Evolutionary conservation across 768 basidiomycete species (phyloP).

Genomic region (Suillus luteus): DNA sequence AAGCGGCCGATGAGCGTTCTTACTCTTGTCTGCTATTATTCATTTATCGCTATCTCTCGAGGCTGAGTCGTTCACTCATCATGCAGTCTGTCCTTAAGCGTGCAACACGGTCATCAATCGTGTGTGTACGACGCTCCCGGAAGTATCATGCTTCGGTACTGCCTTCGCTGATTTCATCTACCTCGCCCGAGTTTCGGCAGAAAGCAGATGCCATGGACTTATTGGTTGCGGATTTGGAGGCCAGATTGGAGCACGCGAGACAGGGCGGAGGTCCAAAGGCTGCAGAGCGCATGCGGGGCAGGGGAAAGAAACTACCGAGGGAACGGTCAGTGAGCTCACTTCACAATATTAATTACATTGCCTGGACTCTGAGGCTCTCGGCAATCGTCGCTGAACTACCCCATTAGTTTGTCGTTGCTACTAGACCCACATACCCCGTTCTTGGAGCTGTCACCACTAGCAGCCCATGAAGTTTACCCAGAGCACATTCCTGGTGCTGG

Average conservation of each 20-base stretch:
- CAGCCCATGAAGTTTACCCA: conserved; percentile 85
- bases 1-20: neutral
- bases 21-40: neutral
- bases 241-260: conserved; percentile 57
- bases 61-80: neutral
- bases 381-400: conserved; percentile 9
- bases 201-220: conserved; percentile 71
- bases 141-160: conserved; percentile 73
- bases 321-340: conserved; percentile 57
- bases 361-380: neutral
- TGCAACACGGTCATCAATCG: conserved; percentile 6
- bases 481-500: conserved; percentile 85
- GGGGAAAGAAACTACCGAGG: conserved; percentile 81
- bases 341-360: conserved; percentile 1
- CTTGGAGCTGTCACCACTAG: conserved; percentile 82
- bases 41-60: neutral
- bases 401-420: conserved; percentile 62
- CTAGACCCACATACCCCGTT: conserved; percentile 89
- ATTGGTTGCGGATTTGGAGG: conserved; percentile 64
- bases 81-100: conserved; percentile 24
- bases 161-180: conserved; percentile 67
- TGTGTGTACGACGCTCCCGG: conserved; percentile 24
- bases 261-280: conserved; percentile 78
- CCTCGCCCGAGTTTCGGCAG: conserved; percentile 69
- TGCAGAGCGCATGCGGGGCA: conserved; percentile 68